Percentiles rank a stretch among this genome's conserved stretches.
Conservation (phyloP, 192 early-diverging fungal species). For the Haplosporangium gracile region DNA sequence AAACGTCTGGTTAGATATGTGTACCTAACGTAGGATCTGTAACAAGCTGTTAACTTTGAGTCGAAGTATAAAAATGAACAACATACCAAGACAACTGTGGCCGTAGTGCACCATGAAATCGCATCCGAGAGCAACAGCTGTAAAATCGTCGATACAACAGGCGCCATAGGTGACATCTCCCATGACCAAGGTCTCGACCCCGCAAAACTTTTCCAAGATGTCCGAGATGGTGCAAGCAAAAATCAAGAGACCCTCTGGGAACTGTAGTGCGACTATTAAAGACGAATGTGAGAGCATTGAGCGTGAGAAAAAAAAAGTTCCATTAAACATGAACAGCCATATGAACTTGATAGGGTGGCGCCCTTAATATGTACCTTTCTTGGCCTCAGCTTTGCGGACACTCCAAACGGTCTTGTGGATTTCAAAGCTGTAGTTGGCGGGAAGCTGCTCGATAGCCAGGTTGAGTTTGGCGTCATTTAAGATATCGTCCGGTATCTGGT, state of each 20-base stretch:
- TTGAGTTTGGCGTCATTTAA: slow-evolving; percentile 85
- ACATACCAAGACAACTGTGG: slow-evolving; percentile 90
- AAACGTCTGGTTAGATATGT: neutral
- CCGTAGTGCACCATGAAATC: slow-evolving; percentile 99
- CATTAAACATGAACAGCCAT: neutral
- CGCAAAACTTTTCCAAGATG: slow-evolving; percentile 89
- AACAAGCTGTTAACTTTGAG: no score
- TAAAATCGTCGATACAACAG: slow-evolving; percentile 98
- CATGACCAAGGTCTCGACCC: slow-evolving; percentile 95
- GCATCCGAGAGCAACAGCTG: slow-evolving; percentile 91
- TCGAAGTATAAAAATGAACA: neutral
- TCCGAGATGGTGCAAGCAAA: slow-evolving; percentile 95
- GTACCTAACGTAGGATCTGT: neutral
- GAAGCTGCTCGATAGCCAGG: slow-evolving; percentile 87
- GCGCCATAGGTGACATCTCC: slow-evolving; percentile 99
- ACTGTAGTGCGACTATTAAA: slow-evolving; percentile 87
- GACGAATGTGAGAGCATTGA: neutral
- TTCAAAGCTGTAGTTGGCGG: slow-evolving; percentile 99
- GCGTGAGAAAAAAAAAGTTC: neutral
- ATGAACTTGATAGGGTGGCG: neutral
- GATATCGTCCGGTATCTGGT: slow-evolving; percentile 90
- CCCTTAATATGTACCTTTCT: slow-evolving; percentile 65
- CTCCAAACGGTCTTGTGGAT: slow-evolving; percentile 97
- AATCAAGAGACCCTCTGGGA: slow-evolving; percentile 97
- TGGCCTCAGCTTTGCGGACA: slow-evolving; percentile 79